Base-by-base conservation (phyloP, 495 filamentous ascomycete genomes). In the Penicillium robsamsonii region DNA sequence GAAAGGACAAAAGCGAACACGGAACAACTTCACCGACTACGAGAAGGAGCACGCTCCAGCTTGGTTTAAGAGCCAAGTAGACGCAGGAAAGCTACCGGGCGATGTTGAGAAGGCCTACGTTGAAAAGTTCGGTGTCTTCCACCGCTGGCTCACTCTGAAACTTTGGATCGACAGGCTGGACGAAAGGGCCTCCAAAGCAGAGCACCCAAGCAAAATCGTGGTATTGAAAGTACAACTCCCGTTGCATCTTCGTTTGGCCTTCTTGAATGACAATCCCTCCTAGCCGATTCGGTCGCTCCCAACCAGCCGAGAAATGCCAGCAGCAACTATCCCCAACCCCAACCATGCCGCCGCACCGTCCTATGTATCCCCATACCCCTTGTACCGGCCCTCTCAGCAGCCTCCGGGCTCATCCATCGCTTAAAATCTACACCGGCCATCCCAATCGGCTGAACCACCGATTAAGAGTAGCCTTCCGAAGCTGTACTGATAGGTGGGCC, bases 11-110 rank as follows among this genome's bases (percentile, higher is more conserved):
- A 52, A 37, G 29, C 42, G 52, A 38, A 35, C 22, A 11, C 42
- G 52, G 0, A 54, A 54, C 1, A 54, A 54, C 31, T 54, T 54
- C 33, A 54, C 52, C 13, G 42, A 46, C 2, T 45, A 46, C 5
- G 52, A 54, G 30, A 46, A 18, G 6, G 20, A 54, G 10, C 30
- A 46, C n/a, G 52, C 52, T 9, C 52, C 52, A 30, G 42, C 30
- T 8, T 54, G 52, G 52, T 27, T 54, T 20, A 35, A 35, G 22
- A n/a, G 12, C 20, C 29, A 35, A 9, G 2, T 38, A 5, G 43
- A 25, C 13, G 42, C 52, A 24, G 25, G 25, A 10, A 45, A 7
- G 5, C 2, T 5, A 22, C 5, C 31, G 22, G 10, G 4, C 1
- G 20, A 54, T 8, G 2, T 54, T 20, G 42, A 54, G 31, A 13